These are phyloP conservation scores for Babesia ovata DNA, from an alignment of 169 alveolate species.

Conservation along the genomic window DNA sequence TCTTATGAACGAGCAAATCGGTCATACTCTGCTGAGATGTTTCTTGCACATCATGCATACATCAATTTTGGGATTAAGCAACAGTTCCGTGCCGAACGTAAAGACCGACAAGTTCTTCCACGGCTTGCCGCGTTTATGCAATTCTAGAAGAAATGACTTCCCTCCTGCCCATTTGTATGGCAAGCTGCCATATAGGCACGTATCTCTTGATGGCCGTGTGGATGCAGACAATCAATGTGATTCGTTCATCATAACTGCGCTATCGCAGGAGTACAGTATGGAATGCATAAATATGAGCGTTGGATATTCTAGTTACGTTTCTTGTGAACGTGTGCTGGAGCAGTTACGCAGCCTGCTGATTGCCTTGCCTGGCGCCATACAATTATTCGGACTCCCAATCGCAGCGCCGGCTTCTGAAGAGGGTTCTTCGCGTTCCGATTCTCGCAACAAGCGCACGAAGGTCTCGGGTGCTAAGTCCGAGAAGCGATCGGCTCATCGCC, in stretches of 20 bases:
- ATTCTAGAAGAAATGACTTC: conserved; percentile 16
- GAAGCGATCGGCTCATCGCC: conserved; percentile 1
- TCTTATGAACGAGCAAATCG: conserved; percentile 46
- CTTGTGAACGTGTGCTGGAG: conserved; percentile 77
- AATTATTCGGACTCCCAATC: conserved; percentile 50
- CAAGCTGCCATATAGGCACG: conserved; percentile 21
- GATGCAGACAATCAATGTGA: not conserved
- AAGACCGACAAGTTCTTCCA: conserved; percentile 42
- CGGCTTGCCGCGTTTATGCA: conserved; percentile 20
- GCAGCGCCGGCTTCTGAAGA: conserved; percentile 30
- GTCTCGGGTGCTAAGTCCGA: not conserved
- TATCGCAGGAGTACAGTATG: conserved; percentile 31
- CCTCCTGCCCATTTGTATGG: conserved; percentile 40
- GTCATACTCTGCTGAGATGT: conserved; percentile 52
- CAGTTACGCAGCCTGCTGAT: conserved; percentile 74
- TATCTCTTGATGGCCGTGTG: conserved; percentile 1
- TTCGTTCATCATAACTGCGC: conserved; percentile 19
- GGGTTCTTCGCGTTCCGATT: conserved; percentile 7
- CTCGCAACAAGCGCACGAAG: conserved; percentile 28
- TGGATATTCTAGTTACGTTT: conserved; percentile 63
- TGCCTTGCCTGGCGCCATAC: conserved; percentile 70
- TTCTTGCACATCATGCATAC: conserved; percentile 71
- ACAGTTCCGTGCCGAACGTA: conserved; percentile 38
- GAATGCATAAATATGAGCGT: conserved; percentile 45
- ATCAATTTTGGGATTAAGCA: conserved; percentile 65